phyloP scores from a whole-genome alignment of 2,329 filamentous ascomycete species.

The Meredithiella fracta region DNA sequence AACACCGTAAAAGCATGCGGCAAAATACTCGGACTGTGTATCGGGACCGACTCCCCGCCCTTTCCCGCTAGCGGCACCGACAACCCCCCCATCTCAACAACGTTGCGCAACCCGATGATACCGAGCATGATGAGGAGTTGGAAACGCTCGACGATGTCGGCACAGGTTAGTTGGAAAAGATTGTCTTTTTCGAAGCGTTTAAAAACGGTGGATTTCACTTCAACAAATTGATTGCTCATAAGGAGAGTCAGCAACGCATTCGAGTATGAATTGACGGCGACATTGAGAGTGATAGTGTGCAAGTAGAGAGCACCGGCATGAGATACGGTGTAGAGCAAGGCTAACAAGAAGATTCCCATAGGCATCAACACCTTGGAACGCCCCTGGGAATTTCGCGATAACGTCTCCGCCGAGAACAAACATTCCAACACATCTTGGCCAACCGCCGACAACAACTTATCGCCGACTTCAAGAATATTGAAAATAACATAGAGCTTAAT shows the following conservation, averaged over 20 bases:
- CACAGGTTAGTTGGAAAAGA: conserved; percentile 87
- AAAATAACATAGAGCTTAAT: conserved; percentile 99
- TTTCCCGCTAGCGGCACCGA: conserved; percentile 40
- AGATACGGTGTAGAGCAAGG: conserved; percentile 71
- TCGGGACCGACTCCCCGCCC: conserved; percentile 29
- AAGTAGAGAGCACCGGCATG: conserved; percentile 87
- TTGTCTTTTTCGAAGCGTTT: conserved; percentile 99
- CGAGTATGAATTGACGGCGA: conserved; percentile 95
- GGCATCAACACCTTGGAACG: conserved; percentile 82
- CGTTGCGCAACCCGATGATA: conserved; percentile 89
- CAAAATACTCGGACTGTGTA: conserved; percentile 57
- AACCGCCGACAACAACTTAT: conserved; percentile 75
- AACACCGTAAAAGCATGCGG: conserved; percentile 84
- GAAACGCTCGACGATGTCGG: conserved; percentile 91
- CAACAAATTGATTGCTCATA: conserved; percentile 94
- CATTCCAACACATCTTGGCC: conserved; percentile 95
- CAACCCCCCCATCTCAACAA: conserved; percentile 84
- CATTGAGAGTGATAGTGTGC: conserved; percentile 93
- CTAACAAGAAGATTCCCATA: conserved; percentile 77
- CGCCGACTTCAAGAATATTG: conserved; percentile 86
- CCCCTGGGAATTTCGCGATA: conserved; percentile 74
- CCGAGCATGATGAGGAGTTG: conserved; percentile 95
- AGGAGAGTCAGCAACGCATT: conserved; percentile 85
- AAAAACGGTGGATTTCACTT: conserved; percentile 97
- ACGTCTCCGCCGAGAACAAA: conserved; percentile 79